Evolutionary conservation across 1,284 basidiomycete genomes (phyloP).

Genomic region (Tilletia caries): DNA sequence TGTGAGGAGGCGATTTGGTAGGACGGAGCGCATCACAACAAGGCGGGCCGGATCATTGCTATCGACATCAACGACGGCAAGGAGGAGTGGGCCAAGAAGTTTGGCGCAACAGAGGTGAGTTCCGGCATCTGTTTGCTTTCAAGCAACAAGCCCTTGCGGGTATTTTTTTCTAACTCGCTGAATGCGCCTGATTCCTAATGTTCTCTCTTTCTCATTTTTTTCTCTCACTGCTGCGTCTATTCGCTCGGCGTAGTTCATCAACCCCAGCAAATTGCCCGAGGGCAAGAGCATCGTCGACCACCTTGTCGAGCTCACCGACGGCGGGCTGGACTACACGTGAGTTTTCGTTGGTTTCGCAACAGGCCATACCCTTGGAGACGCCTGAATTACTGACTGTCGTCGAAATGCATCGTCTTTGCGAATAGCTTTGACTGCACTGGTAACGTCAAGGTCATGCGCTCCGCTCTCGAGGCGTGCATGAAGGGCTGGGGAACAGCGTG

Average conservation of each 20-base stretch:
- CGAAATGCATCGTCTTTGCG: constrained; percentile 64
- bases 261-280: constrained; percentile 71
- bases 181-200: too few relatives aligned
- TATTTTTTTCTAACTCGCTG: too few relatives aligned
- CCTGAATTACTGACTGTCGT: constrained; percentile 75
- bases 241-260: constrained; percentile 65
- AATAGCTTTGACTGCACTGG: constrained; percentile 74
- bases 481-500: constrained; percentile 58
- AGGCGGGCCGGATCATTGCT: constrained; percentile 83
- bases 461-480: constrained; percentile 93
- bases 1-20: not conserved
- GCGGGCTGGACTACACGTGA: constrained; percentile 91
- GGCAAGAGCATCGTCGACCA: constrained; percentile 71
- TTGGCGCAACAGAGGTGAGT: constrained; percentile 79
- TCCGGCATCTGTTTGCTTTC: too few relatives aligned
- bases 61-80: constrained; percentile 87
- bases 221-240: too few relatives aligned
- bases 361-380: constrained; percentile 91
- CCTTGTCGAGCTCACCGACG: constrained; percentile 89
- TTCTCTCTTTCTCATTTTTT: too few relatives aligned
- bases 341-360: constrained; percentile 91
- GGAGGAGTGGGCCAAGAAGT: constrained; percentile 75
- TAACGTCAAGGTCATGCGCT: constrained; percentile 91
- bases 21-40: constrained; percentile 69
- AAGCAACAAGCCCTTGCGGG: too few relatives aligned